Evolutionary conservation across 805 yeast species (phyloP), one percentile per base, ranked within the genome.

Genomic region (Nakazawaea populi): DNA sequence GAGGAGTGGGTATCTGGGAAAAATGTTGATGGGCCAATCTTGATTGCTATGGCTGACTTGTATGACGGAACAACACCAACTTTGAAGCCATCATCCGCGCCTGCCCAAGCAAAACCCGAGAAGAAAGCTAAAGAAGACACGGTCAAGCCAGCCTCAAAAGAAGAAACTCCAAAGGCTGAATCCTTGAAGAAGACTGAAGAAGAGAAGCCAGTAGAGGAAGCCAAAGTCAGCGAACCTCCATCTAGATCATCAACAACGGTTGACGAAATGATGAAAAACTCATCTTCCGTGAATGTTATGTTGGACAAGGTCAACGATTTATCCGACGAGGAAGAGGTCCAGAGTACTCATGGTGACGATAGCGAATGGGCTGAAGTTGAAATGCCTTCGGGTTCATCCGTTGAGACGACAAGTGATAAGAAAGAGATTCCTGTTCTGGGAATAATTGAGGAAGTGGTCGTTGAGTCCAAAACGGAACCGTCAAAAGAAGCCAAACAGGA

Each of bases 1-100:
- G 79, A 72, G 1, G 96, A 90, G 57, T 94, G 89, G 85, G 76
- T 83, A 51, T 68, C 68, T 24, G 98, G 98, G 36, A 84, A 89
- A 64, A 75, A 76, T 30, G 84, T 84, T n/a, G 81, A 81, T 53
- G 94, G 95, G 8, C 99, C 99, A 14, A 70, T 88, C 48, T 71
- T 92, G 56, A 71, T 89, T 57, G 78, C 83, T 36, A 79, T 95
- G 85, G 85, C 78, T 63, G 80, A 87, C 9, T 58, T 91, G 14
- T 92, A 79, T 64, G 92, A 90, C n/a, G 96, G 96, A 27, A 64
- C 79, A 4, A 76, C 83, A 12, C 82, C 89, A 35, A 64, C 72
- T 24, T 68, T 77, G 39, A 69, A 64, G 42, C 71, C 71, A 46
- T 66, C 79, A 2, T 65, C 75, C 18, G 68, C 67, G 36, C 62